These are phyloP conservation scores for Penicillium sp. DNA, from an alignment of 2,329 filamentous ascomycete species.

Conservation along the genomic window DNA sequence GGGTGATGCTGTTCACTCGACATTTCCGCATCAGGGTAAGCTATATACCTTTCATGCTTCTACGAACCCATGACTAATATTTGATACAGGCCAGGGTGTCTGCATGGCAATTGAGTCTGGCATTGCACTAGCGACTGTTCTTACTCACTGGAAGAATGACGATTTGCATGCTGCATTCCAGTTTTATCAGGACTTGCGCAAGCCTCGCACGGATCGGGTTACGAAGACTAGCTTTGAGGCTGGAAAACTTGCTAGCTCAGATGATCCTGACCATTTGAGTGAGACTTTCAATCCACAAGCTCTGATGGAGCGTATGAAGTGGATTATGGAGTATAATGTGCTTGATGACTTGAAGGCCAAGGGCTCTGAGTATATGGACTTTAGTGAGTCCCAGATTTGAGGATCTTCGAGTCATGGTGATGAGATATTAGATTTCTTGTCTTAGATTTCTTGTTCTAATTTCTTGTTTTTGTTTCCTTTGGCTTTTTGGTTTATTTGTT, in stretches of 20 bases:
- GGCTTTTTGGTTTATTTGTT: too few relatives aligned
- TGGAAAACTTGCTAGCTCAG: conserved; percentile 36
- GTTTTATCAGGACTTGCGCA: conserved; percentile 38
- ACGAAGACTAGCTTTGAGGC: conserved; percentile 37
- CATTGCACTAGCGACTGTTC: conserved; percentile 32
- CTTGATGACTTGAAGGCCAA: conserved; percentile 28
- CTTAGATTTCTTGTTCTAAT: too few relatives aligned
- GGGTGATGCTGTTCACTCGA: conserved; percentile 36
- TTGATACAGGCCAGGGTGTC: conserved; percentile 30
- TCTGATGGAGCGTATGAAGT: conserved; percentile 35
- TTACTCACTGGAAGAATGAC: conserved; percentile 30
- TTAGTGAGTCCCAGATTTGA: conserved; percentile 12
- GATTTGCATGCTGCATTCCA: conserved; percentile 32
- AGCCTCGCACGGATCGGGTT: conserved; percentile 37
- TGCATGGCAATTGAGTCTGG: conserved; percentile 39
- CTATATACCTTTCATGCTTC: not conserved
- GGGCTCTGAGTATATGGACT: conserved; percentile 20
- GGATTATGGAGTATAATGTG: conserved; percentile 40
- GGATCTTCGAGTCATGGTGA: not conserved
- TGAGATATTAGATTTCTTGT: too few relatives aligned
- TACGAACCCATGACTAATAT: not conserved
- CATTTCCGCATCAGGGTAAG: conserved; percentile 35
- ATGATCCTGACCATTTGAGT: conserved; percentile 30
- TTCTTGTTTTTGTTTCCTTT: too few relatives aligned
- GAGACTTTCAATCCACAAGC: conserved; percentile 28